These are phyloP conservation scores for Cordia subcordata DNA, from an alignment of 257 asterid genomes.

Conservation along the genomic window DNA sequence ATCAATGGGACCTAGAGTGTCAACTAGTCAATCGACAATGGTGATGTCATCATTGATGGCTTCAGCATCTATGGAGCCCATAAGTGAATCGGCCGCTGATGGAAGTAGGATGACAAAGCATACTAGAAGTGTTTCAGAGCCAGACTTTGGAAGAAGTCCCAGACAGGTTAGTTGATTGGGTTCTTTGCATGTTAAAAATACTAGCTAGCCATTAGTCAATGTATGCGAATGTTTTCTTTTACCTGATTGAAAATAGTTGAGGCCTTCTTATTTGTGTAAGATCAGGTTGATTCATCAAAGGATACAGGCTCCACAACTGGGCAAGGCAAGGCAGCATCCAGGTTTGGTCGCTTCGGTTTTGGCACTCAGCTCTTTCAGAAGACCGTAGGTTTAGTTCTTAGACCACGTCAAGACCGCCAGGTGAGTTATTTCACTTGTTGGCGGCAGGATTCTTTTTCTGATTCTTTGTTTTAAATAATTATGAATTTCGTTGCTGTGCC, in stretches of 20 bases:
- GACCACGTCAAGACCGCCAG: constrained; percentile 38
- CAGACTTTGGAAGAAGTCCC: constrained; percentile 92
- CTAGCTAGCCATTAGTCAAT: not conserved
- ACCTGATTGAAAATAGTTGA: not conserved
- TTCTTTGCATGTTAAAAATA: not conserved
- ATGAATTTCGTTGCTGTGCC: too few relatives aligned
- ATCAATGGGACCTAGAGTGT: constrained; percentile 54
- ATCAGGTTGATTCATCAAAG: constrained; percentile 64
- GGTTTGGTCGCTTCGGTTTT: constrained; percentile 59
- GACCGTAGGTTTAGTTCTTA: constrained; percentile 39
- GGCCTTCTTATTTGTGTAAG: constrained; percentile 25
- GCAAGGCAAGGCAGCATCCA: constrained; percentile 52
- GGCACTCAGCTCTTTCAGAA: constrained; percentile 40
- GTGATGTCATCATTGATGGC: constrained; percentile 90
- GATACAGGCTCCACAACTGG: constrained; percentile 44
- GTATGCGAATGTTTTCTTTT: not conserved
- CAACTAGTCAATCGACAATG: constrained; percentile 87
- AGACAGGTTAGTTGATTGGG: constrained; percentile 58
- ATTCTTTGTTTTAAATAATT: not conserved
- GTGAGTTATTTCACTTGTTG: constrained; percentile 20
- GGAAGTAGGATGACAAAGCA: constrained; percentile 52
- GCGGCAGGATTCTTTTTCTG: constrained; percentile 16
- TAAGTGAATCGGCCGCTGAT: constrained; percentile 56
- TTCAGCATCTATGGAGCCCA: constrained; percentile 65
- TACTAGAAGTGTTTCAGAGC: constrained; percentile 91